A percentile compares a stretch with the other conserved stretches of the same genome.
phyloP scores from a whole-genome alignment of 148 eudicot species.

The Fagopyrum tataricum region DNA sequence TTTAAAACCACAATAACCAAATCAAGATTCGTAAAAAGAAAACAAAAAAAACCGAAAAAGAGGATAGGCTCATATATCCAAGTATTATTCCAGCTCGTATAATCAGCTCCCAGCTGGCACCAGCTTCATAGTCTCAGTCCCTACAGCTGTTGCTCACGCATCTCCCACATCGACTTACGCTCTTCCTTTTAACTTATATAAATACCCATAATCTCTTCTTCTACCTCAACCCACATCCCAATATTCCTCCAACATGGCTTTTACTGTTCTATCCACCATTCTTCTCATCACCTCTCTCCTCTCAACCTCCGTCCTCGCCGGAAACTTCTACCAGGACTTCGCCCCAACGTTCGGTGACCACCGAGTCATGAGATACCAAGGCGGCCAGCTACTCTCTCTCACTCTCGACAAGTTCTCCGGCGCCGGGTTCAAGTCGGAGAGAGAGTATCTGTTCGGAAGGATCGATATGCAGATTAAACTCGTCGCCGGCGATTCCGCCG shows the following conservation, averaged over 20 bases:
- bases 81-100: slow-evolving; percentile 7
- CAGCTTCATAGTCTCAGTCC: slow-evolving; percentile 10
- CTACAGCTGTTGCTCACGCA: slow-evolving; percentile 20
- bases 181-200: background rate
- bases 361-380: slow-evolving; percentile 33
- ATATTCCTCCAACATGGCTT: slow-evolving; percentile 19
- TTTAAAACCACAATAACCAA: too few species aligned
- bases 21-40: background rate
- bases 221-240: too few species aligned
- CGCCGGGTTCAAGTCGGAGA: slow-evolving; percentile 49
- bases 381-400: slow-evolving; percentile 42
- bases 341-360: slow-evolving; percentile 54
- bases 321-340: slow-evolving; percentile 51
- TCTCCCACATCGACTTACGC: slow-evolving; percentile 11
- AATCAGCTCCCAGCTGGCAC: slow-evolving; percentile 17
- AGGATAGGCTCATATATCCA: background rate
- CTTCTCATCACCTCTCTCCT: slow-evolving; percentile 15
- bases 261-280: background rate
- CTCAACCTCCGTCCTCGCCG: slow-evolving; percentile 22
- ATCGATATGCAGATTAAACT: slow-evolving; percentile 69
- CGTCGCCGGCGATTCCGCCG: slow-evolving; percentile 61
- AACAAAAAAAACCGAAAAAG: background rate
- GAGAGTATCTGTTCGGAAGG: slow-evolving; percentile 45
- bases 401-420: slow-evolving; percentile 52
- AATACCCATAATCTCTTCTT: background rate